Evolutionary conservation across 495 filamentous ascomycete species (phyloP).

Genomic region (Daldinia bambusicola): DNA sequence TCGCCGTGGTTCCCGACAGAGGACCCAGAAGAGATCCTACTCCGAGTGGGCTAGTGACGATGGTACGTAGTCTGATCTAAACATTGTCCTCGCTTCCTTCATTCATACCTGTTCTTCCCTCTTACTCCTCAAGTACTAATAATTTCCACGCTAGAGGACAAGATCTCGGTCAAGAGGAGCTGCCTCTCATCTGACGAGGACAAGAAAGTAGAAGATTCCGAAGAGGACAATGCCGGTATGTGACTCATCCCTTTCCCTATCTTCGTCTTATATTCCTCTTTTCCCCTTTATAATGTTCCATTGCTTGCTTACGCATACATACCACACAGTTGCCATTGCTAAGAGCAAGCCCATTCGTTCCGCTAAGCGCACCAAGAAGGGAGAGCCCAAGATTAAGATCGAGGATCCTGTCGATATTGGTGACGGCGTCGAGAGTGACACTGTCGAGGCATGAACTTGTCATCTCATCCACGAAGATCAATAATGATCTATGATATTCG

Average conservation of each 20-base stretch:
- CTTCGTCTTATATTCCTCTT: neutral
- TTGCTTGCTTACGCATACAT: neutral
- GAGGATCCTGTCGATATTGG: neutral
- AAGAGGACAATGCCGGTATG: neutral
- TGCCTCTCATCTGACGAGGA: constrained; percentile 6
- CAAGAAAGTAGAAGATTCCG: neutral
- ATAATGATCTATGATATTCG: neutral
- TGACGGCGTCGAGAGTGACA: neutral
- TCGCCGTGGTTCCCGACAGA: neutral
- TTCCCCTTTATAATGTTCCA: neutral
- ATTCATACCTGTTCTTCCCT: neutral
- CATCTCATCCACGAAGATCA: neutral
- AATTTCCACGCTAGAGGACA: constrained; percentile 14
- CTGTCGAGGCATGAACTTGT: neutral
- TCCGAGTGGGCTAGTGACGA: constrained; percentile 4
- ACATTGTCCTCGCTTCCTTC: neutral
- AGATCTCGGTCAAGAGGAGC: neutral
- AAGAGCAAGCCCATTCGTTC: neutral
- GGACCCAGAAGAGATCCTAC: neutral
- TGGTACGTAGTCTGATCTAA: constrained; percentile 5
- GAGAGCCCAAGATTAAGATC: neutral
- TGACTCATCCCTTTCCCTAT: neutral
- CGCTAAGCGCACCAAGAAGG: neutral
- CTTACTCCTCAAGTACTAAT: constrained; percentile 8
- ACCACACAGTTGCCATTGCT: neutral